Percentiles rank a stretch among this genome's conserved stretches.
Evolutionary conservation across 1,139 yeast genomes (phyloP).

Genomic region (Sugiyamaella neomexicana): DNA sequence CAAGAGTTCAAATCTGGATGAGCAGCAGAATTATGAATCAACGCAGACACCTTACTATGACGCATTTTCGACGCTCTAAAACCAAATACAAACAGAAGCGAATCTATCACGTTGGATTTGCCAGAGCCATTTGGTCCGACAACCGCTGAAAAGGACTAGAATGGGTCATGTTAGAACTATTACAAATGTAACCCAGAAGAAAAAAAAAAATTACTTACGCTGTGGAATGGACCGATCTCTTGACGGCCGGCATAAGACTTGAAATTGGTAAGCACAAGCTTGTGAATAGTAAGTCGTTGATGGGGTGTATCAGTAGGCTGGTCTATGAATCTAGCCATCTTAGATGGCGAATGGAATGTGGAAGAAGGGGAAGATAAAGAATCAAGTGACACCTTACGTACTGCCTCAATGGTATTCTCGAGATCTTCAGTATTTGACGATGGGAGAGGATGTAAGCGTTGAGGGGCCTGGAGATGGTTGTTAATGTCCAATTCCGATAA

Average conservation of each 20-base stretch:
- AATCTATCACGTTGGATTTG: constrained; percentile 94
- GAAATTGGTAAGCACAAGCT: constrained; percentile 76
- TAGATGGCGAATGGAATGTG: constrained; percentile 5
- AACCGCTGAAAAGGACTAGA: constrained; percentile 85
- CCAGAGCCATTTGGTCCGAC: constrained; percentile 99
- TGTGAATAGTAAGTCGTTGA: constrained; percentile 67
- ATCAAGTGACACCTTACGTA: constrained; percentile 14
- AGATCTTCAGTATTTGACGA: constrained; percentile 1
- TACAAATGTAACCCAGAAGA: neutral
- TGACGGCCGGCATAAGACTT: constrained; percentile 97
- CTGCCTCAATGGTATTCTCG: constrained; percentile 13
- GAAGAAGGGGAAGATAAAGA: constrained; percentile 6
- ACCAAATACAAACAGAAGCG: constrained; percentile 94
- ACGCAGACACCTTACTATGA: constrained; percentile 85
- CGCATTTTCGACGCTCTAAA: constrained; percentile 96
- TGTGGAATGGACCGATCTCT: constrained; percentile 88
- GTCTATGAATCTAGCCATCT: neutral
- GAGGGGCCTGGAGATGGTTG: constrained; percentile 5
- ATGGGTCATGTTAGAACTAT: neutral
- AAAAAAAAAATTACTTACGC: constrained; percentile 30
- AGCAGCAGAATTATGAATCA: constrained; percentile 78
- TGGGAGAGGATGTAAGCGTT: neutral
- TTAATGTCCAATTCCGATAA: constrained; percentile 13
- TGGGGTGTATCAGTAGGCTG: constrained; percentile 8
- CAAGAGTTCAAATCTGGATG: constrained; percentile 70